Evolutionary conservation across 805 yeast genomes (phyloP).

Genomic region (Pichia membranifaciens): DNA sequence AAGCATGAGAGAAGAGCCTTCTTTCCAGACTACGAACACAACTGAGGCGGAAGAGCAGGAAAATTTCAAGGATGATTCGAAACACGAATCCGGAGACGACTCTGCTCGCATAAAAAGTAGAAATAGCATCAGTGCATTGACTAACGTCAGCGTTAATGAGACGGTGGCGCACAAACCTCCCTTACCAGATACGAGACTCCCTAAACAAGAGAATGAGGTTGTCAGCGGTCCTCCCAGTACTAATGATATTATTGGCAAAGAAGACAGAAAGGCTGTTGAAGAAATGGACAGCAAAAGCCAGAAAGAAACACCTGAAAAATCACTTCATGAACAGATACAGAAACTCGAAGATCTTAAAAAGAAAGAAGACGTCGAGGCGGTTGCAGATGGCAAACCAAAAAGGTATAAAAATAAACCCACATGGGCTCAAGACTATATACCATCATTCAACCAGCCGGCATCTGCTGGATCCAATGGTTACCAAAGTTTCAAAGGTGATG

Average conservation of each 20-base stretch:
- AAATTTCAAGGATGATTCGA: background rate
- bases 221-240: background rate
- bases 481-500: slow-evolving; percentile 7
- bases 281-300: too few species aligned
- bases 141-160: slow-evolving; percentile 43
- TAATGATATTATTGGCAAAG: background rate
- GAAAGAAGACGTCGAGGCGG: slow-evolving; percentile 13
- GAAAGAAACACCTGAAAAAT: slow-evolving; percentile 4
- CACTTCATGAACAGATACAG: slow-evolving; percentile 23
- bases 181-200: background rate
- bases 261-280: background rate
- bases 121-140: slow-evolving; percentile 31
- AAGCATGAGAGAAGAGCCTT: background rate
- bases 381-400: slow-evolving; percentile 42
- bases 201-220: slow-evolving; percentile 15
- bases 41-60: background rate
- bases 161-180: slow-evolving; percentile 12
- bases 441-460: slow-evolving; percentile 23
- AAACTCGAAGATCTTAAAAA: slow-evolving; percentile 29
- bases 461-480: slow-evolving; percentile 5
- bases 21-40: background rate
- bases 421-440: slow-evolving; percentile 79
- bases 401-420: slow-evolving; percentile 63
- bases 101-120: slow-evolving; percentile 15
- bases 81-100: background rate